A percentile compares a stretch with the other conserved stretches of the same genome.
These are phyloP conservation scores for Diaporthe sp. DNA, from an alignment of 2,329 filamentous ascomycete species.

Conservation along the genomic window DNA sequence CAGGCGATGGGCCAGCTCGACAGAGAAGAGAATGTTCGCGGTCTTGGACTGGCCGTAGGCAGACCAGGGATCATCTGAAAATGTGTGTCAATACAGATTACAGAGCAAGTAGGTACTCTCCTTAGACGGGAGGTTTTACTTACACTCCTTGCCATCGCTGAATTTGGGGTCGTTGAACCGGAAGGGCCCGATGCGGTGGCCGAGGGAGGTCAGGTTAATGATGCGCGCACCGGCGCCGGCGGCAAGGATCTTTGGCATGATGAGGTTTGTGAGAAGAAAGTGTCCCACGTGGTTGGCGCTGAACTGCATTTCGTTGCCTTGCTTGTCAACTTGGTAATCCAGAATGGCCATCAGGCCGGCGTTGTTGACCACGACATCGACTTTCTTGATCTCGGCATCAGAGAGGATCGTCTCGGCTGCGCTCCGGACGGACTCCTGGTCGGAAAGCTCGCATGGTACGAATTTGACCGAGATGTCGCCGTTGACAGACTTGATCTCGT, in stretches of 20 bases:
- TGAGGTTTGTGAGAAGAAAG: slow-evolving; percentile 61
- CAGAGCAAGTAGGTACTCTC: too few relatives aligned
- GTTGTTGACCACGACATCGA: slow-evolving; percentile 62
- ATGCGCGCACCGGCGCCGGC: slow-evolving; percentile 51
- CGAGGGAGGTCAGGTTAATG: slow-evolving; percentile 58
- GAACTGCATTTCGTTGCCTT: slow-evolving; percentile 61
- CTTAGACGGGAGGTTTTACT: neutral
- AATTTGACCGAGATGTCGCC: slow-evolving; percentile 50
- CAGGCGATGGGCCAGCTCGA: slow-evolving; percentile 44
- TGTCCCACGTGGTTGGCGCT: slow-evolving; percentile 62
- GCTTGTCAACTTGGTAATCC: slow-evolving; percentile 52
- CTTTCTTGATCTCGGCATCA: slow-evolving; percentile 51
- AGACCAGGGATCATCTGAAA: slow-evolving; percentile 39
- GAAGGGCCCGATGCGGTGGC: slow-evolving; percentile 49
- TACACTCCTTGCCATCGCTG: slow-evolving; percentile 26
- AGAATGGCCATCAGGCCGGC: slow-evolving; percentile 58
- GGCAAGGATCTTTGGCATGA: slow-evolving; percentile 59
- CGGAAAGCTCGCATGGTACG: slow-evolving; percentile 56
- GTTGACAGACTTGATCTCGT: slow-evolving; percentile 48
- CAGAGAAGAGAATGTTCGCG: slow-evolving; percentile 48
- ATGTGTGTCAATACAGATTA: too few relatives aligned
- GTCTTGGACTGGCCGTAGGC: slow-evolving; percentile 50
- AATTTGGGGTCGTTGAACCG: slow-evolving; percentile 50
- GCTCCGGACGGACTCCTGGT: slow-evolving; percentile 53
- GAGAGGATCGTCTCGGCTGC: slow-evolving; percentile 52